These are phyloP conservation scores for Mortierella sp. DNA, from an alignment of 371 early-diverging fungal genomes.

Conservation along the genomic window DNA sequence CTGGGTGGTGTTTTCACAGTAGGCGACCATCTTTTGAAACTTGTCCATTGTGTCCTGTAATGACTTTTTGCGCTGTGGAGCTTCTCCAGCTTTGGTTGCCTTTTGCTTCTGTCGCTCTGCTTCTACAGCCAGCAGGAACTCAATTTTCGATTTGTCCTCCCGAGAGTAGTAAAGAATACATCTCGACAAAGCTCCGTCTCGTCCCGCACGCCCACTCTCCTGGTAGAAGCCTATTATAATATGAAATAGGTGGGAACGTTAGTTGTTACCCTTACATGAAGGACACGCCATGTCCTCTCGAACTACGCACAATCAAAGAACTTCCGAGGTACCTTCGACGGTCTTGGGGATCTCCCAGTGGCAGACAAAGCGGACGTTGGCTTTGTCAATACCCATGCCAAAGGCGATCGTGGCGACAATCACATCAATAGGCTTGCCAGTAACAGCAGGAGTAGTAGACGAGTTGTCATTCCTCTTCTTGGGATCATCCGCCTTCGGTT, in stretches of 20 bases:
- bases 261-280: not conserved
- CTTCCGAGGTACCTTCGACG: constrained; percentile 79
- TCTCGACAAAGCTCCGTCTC: constrained; percentile 90
- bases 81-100: constrained; percentile 68
- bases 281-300: not conserved
- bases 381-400: constrained; percentile 99
- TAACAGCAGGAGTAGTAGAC: not conserved
- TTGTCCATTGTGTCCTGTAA: constrained; percentile 64
- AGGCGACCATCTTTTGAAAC: constrained; percentile 88
- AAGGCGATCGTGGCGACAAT: constrained; percentile 99
- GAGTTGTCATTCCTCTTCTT: not conserved
- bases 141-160: constrained; percentile 79
- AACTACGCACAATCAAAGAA: not conserved
- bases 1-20: constrained; percentile 92
- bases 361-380: constrained; percentile 98
- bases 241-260: not conserved
- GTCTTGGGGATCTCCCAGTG: constrained; percentile 96
- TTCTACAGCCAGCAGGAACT: constrained; percentile 83
- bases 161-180: constrained; percentile 94
- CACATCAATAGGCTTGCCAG: constrained; percentile 36
- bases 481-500: not conserved
- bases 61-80: not conserved
- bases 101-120: constrained; percentile 87
- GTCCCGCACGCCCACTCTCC: constrained; percentile 99
- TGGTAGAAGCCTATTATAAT: constrained; percentile 89